A percentile compares a stretch with the other conserved stretches of the same genome.
These are phyloP conservation scores for Hypoxylon intermedium DNA, from an alignment of 495 filamentous ascomycete genomes.

Conservation along the genomic window DNA sequence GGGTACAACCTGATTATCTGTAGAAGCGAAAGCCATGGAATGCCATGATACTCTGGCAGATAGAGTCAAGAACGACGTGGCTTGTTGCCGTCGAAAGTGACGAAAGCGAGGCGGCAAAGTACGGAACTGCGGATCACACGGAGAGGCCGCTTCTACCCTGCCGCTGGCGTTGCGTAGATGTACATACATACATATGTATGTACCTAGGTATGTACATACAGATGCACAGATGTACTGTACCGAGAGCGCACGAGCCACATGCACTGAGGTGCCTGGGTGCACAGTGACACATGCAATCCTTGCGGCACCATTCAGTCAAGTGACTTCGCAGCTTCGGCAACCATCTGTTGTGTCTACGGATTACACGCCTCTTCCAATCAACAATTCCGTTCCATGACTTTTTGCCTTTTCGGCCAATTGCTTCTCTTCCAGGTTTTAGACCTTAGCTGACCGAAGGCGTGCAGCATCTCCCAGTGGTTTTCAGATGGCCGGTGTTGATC, in stretches of 20 bases:
- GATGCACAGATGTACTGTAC: too few relatives aligned
- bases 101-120: constrained; percentile 34
- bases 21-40: constrained; percentile 4
- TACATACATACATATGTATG: not conserved
- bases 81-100: constrained; percentile 20
- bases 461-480: constrained; percentile 8
- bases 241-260: too few relatives aligned
- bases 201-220: too few relatives aligned
- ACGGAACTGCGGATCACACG: constrained; percentile 35
- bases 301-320: constrained; percentile 23
- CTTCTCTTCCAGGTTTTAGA: constrained; percentile 9
- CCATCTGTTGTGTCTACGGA: constrained; percentile 10
- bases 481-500: constrained; percentile 23
- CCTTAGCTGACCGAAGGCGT: constrained; percentile 26
- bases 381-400: constrained; percentile 6
- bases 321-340: constrained; percentile 17
- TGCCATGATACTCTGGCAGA: not conserved
- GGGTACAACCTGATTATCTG: constrained; percentile 1
- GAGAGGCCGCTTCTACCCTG: constrained; percentile 43
- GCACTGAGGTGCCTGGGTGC: not conserved
- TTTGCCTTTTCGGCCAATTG: constrained; percentile 28
- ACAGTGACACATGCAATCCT: constrained; percentile 2
- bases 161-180: too few relatives aligned
- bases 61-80: constrained; percentile 27
- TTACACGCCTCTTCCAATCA: constrained; percentile 32